Percentiles rank a stretch among this genome's conserved stretches.
Conservation (phyloP, 768 basidiomycete species). For the Terana coerulea region DNA sequence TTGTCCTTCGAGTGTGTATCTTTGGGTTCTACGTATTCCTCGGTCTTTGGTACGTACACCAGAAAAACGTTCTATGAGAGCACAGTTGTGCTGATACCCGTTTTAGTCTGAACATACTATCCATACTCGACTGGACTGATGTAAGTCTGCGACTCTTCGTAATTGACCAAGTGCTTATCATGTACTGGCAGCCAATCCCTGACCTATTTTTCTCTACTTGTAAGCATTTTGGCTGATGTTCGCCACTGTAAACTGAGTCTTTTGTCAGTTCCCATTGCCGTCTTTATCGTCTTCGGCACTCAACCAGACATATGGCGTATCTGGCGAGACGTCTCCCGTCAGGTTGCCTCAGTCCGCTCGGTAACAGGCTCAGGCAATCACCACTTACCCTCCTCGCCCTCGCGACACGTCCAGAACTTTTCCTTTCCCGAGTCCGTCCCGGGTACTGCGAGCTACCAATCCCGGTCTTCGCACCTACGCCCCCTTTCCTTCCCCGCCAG, state of each 20-base stretch:
- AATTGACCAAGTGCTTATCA: not conserved
- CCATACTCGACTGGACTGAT: conserved; percentile 10
- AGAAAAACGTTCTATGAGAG: too few relatives aligned
- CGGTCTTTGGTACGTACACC: conserved; percentile 14
- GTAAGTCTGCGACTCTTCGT: conserved; percentile 1
- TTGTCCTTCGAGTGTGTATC: conserved; percentile 8
- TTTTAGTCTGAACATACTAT: conserved; percentile 7
- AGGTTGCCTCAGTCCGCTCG: not conserved
- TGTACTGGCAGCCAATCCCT: not conserved
- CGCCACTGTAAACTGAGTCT: not conserved
- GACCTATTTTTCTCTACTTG: conserved; percentile 12
- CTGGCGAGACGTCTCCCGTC: conserved; percentile 10
- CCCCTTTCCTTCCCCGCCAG: too few relatives aligned
- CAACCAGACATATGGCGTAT: conserved; percentile 13
- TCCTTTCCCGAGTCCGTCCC: too few relatives aligned
- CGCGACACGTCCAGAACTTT: too few relatives aligned
- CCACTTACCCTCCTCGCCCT: not conserved
- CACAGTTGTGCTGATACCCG: not conserved
- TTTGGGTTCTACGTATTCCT: conserved; percentile 14
- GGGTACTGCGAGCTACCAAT: too few relatives aligned
- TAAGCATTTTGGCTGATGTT: not conserved
- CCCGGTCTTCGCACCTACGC: too few relatives aligned
- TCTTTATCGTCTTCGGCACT: conserved; percentile 12
- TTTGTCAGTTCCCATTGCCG: conserved; percentile 6
- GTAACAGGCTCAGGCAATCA: not conserved